These are phyloP conservation scores for Aspergillus vadensis DNA, from an alignment of 2,329 filamentous ascomycete genomes.

Conservation along the genomic window DNA sequence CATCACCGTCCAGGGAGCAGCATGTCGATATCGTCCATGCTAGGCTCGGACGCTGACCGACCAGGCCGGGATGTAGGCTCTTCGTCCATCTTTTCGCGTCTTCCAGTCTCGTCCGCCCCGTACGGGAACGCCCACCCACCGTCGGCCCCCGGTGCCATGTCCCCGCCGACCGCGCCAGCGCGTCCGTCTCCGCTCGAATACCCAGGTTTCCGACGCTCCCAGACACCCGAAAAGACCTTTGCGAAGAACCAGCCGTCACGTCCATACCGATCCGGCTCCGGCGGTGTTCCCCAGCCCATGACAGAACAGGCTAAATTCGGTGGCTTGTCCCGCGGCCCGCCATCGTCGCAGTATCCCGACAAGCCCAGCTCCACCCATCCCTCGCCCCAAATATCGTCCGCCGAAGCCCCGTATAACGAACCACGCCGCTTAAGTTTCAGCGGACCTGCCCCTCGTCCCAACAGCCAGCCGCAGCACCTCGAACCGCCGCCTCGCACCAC, in stretches of 20 bases:
- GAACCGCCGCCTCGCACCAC: constrained; percentile 36
- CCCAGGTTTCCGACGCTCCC: constrained; percentile 64
- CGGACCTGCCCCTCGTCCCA: constrained; percentile 46
- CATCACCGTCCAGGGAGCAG: constrained; percentile 62
- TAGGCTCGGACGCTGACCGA: constrained; percentile 58
- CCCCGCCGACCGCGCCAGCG: constrained; percentile 43
- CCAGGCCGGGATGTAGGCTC: constrained; percentile 49
- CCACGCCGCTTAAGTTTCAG: constrained; percentile 47
- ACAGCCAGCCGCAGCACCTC: constrained; percentile 44
- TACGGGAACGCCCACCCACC: constrained; percentile 37
- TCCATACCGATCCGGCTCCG: constrained; percentile 42
- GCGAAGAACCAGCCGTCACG: constrained; percentile 47
- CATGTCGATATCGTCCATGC: constrained; percentile 75
- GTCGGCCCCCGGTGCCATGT: constrained; percentile 44
- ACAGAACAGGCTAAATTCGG: constrained; percentile 38
- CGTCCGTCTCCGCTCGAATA: constrained; percentile 60
- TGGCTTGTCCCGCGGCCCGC: constrained; percentile 31
- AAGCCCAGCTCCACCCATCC: constrained; percentile 38
- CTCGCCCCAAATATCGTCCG: constrained; percentile 37
- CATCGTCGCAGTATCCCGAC: constrained; percentile 38
- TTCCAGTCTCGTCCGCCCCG: constrained; percentile 37
- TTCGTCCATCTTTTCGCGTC: constrained; percentile 52
- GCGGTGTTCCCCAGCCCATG: constrained; percentile 30
- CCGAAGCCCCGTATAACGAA: constrained; percentile 38
- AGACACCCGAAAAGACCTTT: constrained; percentile 70